Evolutionary conservation across 2,329 filamentous ascomycete species (phyloP), one percentile per base, ranked within the genome.

Genomic region (Fusarium succisae): DNA sequence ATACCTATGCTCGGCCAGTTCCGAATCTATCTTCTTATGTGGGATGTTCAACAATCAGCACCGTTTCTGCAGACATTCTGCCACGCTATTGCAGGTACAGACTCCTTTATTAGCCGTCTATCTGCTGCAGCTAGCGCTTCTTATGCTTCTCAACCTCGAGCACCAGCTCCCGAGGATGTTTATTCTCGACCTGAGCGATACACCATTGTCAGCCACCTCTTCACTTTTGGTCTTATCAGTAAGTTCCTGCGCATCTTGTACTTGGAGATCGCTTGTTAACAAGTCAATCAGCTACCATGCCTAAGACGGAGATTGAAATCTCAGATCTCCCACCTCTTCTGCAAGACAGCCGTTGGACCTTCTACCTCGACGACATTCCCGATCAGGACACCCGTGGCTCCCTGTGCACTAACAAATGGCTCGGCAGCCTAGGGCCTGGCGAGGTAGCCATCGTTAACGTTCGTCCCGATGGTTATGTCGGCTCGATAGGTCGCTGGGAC

Each of bases 1-100:
- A 93, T 95, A 50, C 93, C 93, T 4, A 89, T 94, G 81, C 84
- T 95, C 11, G 91, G 93, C 32, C 93, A 95, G 78, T 95, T 95
- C 84, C 88, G 92, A 55, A 88, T 94, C 51, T 94, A 93, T 80
- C 87, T 95, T 69, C 88, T 95, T 69, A 88, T 90, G 69, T 90
- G 89, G 77, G 87, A 93, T 76, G 85, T 94, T 5, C 84, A 86
- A 62, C 80, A 86, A 38, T 86, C 87, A 8, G 84, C 83, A 61
- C 82, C 84, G 2, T 93, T 93, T 81, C 84, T 94, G 30, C 84
- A 88, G 12, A 85, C 84, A 1, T 86, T 94, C 45, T 92, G 88
- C 74, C 82, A 85, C 32, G 83, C 87, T 15, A 85, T 93, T 56
- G 84, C 86, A 4, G 84, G 86, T 4, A 79, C 81, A 35, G 81